A percentile compares a stretch with the other conserved stretches of the same genome.
phyloP scores from a whole-genome alignment of 108 stramenopile genomes.

The Pseudonitzschia multistriata region DNA sequence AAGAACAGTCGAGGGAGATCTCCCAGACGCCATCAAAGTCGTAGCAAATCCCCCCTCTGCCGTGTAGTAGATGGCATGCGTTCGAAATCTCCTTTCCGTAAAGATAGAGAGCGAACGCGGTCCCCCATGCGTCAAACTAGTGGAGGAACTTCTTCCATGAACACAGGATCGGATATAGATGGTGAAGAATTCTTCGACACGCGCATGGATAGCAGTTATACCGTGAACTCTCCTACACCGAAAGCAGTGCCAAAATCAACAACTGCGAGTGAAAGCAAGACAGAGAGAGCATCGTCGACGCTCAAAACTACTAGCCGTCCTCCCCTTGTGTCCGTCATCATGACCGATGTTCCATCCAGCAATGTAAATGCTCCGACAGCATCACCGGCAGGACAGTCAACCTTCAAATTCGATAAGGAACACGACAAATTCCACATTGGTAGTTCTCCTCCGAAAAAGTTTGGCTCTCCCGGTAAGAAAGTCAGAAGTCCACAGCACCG shows the following conservation, averaged over 20 bases:
- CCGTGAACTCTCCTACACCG: slow-evolving; percentile 12
- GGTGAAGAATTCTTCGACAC: slow-evolving; percentile 23
- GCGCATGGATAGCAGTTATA: slow-evolving; percentile 12
- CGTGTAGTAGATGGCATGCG: neutral
- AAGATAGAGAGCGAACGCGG: neutral
- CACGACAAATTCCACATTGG: slow-evolving; percentile 14
- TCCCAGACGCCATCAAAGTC: neutral
- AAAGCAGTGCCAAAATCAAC: neutral
- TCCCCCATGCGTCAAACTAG: neutral
- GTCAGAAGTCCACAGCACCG: neutral
- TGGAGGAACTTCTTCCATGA: neutral
- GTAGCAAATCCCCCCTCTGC: neutral
- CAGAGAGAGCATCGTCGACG: too few relatives aligned
- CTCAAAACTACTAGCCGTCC: slow-evolving; percentile 13
- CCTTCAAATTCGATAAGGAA: slow-evolving; percentile 12
- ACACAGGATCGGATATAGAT: neutral
- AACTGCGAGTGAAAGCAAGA: neutral
- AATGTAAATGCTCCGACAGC: neutral
- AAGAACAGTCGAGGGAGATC: neutral
- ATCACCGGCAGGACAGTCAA: neutral
- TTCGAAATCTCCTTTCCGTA: neutral
- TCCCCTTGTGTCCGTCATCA: slow-evolving; percentile 20
- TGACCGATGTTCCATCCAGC: neutral
- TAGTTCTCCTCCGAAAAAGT: slow-evolving; percentile 7
- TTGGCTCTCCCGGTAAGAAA: slow-evolving; percentile 8